These are phyloP conservation scores for Cyberlindnera veronae DNA, from an alignment of 805 yeast genomes.

Conservation along the genomic window DNA sequence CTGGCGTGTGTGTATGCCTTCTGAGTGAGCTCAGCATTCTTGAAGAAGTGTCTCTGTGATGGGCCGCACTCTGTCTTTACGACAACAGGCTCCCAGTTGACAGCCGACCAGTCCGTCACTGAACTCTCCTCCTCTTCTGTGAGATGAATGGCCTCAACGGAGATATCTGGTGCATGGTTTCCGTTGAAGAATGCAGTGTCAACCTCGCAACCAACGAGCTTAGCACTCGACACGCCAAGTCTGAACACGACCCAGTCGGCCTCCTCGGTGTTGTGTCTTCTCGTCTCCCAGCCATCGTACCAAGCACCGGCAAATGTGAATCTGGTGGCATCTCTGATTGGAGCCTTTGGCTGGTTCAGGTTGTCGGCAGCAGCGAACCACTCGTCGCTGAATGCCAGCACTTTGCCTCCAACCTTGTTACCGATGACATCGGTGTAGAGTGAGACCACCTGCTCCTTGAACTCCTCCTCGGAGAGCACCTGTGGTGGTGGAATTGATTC, in stretches of 20 bases:
- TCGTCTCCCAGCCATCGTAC: slow-evolving; percentile 99
- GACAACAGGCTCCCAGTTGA: slow-evolving; percentile 67
- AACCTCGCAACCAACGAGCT: slow-evolving; percentile 76
- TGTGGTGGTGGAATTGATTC: slow-evolving; percentile 9
- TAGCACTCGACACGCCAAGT: slow-evolving; percentile 82
- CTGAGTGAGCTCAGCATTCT: slow-evolving; percentile 55
- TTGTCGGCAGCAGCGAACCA: slow-evolving; percentile 95
- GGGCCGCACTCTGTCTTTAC: slow-evolving; percentile 84
- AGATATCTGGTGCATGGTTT: slow-evolving; percentile 87
- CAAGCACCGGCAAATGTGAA: slow-evolving; percentile 89
- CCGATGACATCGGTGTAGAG: slow-evolving; percentile 67
- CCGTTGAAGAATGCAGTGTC: slow-evolving; percentile 96
- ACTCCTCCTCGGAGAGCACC: slow-evolving; percentile 21
- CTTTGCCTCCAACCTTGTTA: slow-evolving; percentile 75
- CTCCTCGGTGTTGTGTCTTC: slow-evolving; percentile 82
- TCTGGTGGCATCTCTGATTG: slow-evolving; percentile 75
- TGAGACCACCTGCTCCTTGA: slow-evolving; percentile 23
- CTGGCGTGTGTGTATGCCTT: slow-evolving; percentile 73
- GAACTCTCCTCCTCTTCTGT: slow-evolving; percentile 28
- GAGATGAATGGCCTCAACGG: slow-evolving; percentile 68
- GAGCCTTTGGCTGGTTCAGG: slow-evolving; percentile 74
- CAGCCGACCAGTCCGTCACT: slow-evolving; percentile 11
- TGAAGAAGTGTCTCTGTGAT: slow-evolving; percentile 77
- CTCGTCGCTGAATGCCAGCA: slow-evolving; percentile 73
- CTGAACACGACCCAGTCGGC: slow-evolving; percentile 86